Conservation (phyloP, 1,139 yeast genomes). For the Sugiyamaella grinbergsii region DNA sequence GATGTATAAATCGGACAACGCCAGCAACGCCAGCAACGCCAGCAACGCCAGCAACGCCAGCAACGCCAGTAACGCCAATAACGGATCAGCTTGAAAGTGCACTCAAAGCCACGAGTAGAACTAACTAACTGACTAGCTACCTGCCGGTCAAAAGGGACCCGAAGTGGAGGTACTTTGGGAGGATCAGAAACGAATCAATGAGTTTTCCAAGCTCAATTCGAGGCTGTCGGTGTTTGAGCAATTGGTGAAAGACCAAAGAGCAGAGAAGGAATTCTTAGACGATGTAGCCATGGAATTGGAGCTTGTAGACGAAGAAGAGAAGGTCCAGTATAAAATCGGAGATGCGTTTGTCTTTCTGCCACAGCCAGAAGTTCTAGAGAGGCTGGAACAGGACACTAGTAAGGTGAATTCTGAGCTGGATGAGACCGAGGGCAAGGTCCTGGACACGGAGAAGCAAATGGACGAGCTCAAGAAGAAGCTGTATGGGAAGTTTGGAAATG, state of each 20-base stretch:
- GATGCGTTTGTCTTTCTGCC: constrained; percentile 72
- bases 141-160: constrained; percentile 26
- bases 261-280: constrained; percentile 85
- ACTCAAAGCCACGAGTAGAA: no score
- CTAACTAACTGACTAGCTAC: constrained; percentile 6
- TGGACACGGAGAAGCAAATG: constrained; percentile 56
- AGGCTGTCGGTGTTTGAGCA: constrained; percentile 61
- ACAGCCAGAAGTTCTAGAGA: constrained; percentile 64
- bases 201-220: constrained; percentile 78
- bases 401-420: constrained; percentile 54
- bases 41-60: no score
- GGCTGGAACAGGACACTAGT: constrained; percentile 63
- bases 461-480: constrained; percentile 64
- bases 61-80: no score
- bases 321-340: constrained; percentile 61
- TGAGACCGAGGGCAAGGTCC: constrained; percentile 51
- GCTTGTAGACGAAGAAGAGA: constrained; percentile 76
- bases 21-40: no score
- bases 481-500: constrained; percentile 86
- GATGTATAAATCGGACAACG: no score
- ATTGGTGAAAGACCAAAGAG: constrained; percentile 53
- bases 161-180: constrained; percentile 75
- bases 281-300: constrained; percentile 86
- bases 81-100: no score
- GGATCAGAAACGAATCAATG: constrained; percentile 87